Percentiles rank a stretch among this genome's conserved stretches.
These are phyloP conservation scores for Castanea sativa DNA, from an alignment of 306 rosid species.

Conservation along the genomic window DNA sequence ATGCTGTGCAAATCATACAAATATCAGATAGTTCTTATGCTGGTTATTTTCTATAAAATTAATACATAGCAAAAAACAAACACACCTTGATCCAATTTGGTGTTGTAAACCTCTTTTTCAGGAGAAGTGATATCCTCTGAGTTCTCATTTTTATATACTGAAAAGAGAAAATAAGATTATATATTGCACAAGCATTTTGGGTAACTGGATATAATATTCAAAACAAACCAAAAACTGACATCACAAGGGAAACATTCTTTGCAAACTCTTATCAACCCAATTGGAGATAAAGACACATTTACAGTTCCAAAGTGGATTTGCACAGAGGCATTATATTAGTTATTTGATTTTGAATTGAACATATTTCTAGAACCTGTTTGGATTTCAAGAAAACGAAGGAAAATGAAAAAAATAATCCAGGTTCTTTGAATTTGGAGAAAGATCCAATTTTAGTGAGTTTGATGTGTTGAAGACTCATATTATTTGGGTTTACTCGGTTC, in stretches of 20 bases:
- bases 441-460: too few relatives aligned
- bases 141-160: slow-evolving; percentile 88
- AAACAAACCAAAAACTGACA: neutral
- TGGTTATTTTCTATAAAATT: slow-evolving; percentile 9
- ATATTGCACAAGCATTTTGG: neutral
- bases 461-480: too few relatives aligned
- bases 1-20: slow-evolving; percentile 59
- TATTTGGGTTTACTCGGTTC: too few relatives aligned
- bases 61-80: slow-evolving; percentile 14
- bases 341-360: too few relatives aligned
- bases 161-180: slow-evolving; percentile 26
- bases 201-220: neutral
- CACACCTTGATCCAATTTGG: slow-evolving; percentile 95
- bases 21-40: slow-evolving; percentile 9
- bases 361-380: too few relatives aligned
- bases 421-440: too few relatives aligned
- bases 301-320: slow-evolving; percentile 14
- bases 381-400: too few relatives aligned
- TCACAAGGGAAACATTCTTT: slow-evolving; percentile 7
- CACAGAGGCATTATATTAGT: neutral
- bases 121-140: slow-evolving; percentile 74
- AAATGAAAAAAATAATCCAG: too few relatives aligned
- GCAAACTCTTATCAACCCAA: neutral
- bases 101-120: slow-evolving; percentile 83
- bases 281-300: neutral